Base-by-base conservation (phyloP, 805 yeast species). In the Cyberlindnera americana region DNA sequence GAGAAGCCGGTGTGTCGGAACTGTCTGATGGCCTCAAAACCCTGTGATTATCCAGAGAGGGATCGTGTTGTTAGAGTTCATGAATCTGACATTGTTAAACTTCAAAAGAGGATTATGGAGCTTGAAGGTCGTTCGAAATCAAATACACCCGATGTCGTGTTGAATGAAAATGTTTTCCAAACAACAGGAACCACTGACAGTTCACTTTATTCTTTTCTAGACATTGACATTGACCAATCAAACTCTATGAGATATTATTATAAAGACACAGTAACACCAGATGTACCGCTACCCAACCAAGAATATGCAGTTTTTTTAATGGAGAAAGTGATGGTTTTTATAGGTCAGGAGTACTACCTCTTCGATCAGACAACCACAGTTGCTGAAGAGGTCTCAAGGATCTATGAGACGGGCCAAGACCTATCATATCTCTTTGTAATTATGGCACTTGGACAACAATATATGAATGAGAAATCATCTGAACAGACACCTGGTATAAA, bases 401-500 rank as follows among this genome's bases (percentile, higher is more conserved):
- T 44, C 25, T 48, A 49, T 15, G 40, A 47, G 13, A 40, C 37
- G 3, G 35, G 39, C 11, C 29, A 37, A 15, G 43, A 38, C 3
- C 18, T 49, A 4, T 48, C 52, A 12, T 56, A 47, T 31, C 41
- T 56, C 17, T 42, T 54, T 17, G 50, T 52, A 6, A 46, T 52
- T 1, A 23, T 56, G 30, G 61, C 61, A 4, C 47, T 56, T 29
- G 61, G 61, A 5, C 57, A 56, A 29, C 60, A 56, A 36, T 55
- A 47, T 32, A 33, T 50, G 19, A 53, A 48, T 35, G 46, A 47
- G 15, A 37, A 41, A 1, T 12, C 40, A 1, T 37, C 31, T 1
- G 41, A 33, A 5, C 50, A 46, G 4, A 46, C 43, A 1, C 61
- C 61, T 14, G 61, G 61, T 4, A 54, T 56, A 9, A 32, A 36